Evolutionary conservation across 768 basidiomycete genomes (phyloP).

Genomic region (Termitomyces heimii): DNA sequence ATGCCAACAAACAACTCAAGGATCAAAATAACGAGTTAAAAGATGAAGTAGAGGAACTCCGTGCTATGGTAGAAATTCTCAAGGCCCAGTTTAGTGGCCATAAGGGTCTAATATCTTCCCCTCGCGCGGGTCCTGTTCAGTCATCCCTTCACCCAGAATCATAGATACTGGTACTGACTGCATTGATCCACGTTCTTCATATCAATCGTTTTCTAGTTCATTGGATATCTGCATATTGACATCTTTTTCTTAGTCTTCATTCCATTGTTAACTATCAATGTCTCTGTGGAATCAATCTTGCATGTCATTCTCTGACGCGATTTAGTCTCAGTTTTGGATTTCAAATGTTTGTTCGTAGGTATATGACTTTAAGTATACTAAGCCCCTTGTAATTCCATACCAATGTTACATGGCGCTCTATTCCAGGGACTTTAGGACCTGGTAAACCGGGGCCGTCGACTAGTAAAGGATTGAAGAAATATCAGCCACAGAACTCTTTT

Average conservation of each 20-base stretch:
- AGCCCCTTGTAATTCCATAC: too few species aligned
- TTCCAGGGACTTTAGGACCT: too few species aligned
- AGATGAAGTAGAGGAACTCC: slow-evolving; percentile 52
- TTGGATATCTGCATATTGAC: neutral
- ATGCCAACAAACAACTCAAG: slow-evolving; percentile 45
- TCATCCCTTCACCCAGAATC: neutral
- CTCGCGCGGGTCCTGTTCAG: neutral
- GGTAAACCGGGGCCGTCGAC: too few species aligned
- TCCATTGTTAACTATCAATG: neutral
- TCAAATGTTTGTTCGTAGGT: too few species aligned
- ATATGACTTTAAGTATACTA: too few species aligned
- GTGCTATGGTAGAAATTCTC: slow-evolving; percentile 64
- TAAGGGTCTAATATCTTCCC: neutral
- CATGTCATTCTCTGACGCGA: neutral
- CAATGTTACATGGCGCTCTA: too few species aligned
- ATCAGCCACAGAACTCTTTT: too few species aligned
- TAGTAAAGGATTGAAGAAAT: too few species aligned
- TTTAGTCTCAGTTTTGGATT: neutral
- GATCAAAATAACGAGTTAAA: slow-evolving; percentile 49
- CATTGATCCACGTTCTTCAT: neutral
- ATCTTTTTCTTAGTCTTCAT: neutral
- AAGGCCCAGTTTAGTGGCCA: slow-evolving; percentile 48
- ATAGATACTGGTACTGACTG: neutral
- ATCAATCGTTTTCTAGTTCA: neutral
- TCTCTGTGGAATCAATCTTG: neutral